phyloP scores from a whole-genome alignment of 441 rosid species.

The Populus hybrid region DNA sequence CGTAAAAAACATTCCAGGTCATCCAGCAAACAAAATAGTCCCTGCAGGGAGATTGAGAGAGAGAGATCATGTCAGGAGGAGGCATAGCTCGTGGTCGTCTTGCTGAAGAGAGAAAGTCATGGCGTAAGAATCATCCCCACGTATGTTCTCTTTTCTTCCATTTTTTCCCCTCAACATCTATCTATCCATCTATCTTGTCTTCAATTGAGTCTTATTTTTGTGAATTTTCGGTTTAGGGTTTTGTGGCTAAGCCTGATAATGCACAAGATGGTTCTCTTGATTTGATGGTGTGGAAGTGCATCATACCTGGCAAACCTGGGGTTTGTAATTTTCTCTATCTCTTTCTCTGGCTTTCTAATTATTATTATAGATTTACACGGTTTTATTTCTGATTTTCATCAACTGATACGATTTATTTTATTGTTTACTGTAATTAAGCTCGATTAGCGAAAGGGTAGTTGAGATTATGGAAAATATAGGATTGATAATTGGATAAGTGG shows the following conservation, averaged over 20 bases:
- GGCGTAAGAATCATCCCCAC: conserved; percentile 90
- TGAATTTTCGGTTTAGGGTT: conserved; percentile 41
- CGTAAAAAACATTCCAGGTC: background rate
- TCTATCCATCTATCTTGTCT: background rate
- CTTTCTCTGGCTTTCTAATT: background rate
- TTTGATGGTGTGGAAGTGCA: conserved; percentile 85
- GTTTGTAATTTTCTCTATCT: conserved; percentile 34
- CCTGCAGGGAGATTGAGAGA: background rate
- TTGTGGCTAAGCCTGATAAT: conserved; percentile 82
- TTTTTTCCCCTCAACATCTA: background rate
- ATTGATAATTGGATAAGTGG: background rate
- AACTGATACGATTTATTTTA: too few relatives aligned
- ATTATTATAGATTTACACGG: background rate
- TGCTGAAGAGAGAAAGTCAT: conserved; percentile 72
- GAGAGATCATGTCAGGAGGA: conserved; percentile 42
- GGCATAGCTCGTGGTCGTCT: conserved; percentile 88
- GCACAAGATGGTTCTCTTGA: conserved; percentile 58
- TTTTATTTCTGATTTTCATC: background rate
- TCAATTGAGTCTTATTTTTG: background rate
- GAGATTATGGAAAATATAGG: background rate
- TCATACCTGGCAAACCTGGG: conserved; percentile 81
- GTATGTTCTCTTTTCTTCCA: conserved; percentile 30
- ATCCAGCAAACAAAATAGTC: background rate
- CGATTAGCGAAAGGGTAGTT: background rate
- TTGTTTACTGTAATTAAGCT: background rate